Evolutionary conservation across 176 grass and related monocot genomes (phyloP).

Genomic region (Triticum turgidum): DNA sequence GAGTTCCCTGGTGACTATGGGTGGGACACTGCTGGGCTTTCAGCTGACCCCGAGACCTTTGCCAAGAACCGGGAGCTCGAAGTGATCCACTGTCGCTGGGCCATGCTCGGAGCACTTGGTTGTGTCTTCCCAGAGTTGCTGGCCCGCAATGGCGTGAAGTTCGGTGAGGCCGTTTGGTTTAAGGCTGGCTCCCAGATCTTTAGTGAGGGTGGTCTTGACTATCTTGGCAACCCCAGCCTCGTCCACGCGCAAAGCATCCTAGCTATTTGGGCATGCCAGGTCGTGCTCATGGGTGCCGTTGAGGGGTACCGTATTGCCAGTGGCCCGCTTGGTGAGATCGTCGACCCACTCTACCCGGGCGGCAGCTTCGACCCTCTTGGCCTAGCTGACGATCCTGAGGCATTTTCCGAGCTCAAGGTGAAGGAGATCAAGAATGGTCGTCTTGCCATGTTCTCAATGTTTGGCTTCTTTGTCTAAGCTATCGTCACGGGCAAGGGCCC

Average conservation of each 20-base stretch:
- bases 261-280: constrained; percentile 3
- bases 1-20: constrained; percentile 4
- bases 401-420: background rate
- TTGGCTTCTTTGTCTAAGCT: background rate
- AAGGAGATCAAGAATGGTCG: constrained; percentile 2
- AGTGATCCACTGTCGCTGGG: background rate
- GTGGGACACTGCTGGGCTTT: background rate
- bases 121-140: constrained; percentile 3
- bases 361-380: constrained; percentile 1
- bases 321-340: background rate
- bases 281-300: background rate
- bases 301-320: background rate
- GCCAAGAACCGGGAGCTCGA: background rate
- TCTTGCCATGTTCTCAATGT: constrained; percentile 2
- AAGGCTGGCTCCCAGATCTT: constrained; percentile 13
- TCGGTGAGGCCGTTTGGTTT: background rate
- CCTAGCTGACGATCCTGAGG: background rate
- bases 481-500: background rate
- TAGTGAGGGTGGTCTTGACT: constrained; percentile 6
- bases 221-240: background rate
- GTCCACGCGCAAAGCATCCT: constrained; percentile 5
- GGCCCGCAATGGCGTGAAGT: background rate
- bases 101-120: background rate
- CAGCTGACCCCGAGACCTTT: background rate
- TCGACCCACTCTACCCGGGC: background rate